Evolutionary conservation across 177 flowering plant genomes (phyloP).

Genomic region (Vitis hybrid): DNA sequence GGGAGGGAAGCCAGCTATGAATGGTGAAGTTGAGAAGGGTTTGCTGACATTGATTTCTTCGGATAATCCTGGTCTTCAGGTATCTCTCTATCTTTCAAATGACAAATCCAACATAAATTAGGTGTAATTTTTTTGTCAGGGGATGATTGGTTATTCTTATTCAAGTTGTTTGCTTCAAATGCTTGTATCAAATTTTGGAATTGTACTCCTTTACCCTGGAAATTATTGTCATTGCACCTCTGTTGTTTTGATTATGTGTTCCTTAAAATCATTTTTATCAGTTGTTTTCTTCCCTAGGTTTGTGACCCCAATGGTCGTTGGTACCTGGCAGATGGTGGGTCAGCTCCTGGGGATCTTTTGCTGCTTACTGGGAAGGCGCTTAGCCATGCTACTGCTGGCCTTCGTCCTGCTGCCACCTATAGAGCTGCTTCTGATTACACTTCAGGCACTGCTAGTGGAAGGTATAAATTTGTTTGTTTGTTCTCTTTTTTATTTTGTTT

Average conservation of each 20-base stretch:
- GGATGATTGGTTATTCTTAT: not conserved
- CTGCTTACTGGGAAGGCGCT: slow-evolving; percentile 88
- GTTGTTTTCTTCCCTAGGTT: slow-evolving; percentile 52
- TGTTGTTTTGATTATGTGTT: slow-evolving; percentile 11
- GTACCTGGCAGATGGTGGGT: slow-evolving; percentile 80
- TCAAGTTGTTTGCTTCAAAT: not conserved
- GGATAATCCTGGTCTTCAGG: slow-evolving; percentile 87
- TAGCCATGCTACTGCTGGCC: slow-evolving; percentile 96
- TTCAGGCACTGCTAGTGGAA: slow-evolving; percentile 48
- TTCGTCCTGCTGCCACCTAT: slow-evolving; percentile 79
- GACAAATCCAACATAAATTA: not conserved
- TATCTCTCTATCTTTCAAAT: slow-evolving; percentile 13
- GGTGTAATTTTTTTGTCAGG: not conserved
- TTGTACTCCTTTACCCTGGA: not conserved
- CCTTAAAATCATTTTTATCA: slow-evolving; percentile 27
- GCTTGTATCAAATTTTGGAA: not conserved
- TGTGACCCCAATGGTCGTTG: slow-evolving; percentile 94
- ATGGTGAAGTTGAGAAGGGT: slow-evolving; percentile 84
- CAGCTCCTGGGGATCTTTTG: slow-evolving; percentile 72
- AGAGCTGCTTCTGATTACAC: slow-evolving; percentile 54
- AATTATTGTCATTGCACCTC: not conserved
- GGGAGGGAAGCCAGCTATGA: slow-evolving; percentile 56
- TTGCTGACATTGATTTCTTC: slow-evolving; percentile 77
- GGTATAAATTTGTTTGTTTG: slow-evolving; percentile 34
- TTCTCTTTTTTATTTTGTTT: not conserved